These are phyloP conservation scores for Nephelium lappaceum DNA, from an alignment of 345 rosid genomes.

Conservation along the genomic window DNA sequence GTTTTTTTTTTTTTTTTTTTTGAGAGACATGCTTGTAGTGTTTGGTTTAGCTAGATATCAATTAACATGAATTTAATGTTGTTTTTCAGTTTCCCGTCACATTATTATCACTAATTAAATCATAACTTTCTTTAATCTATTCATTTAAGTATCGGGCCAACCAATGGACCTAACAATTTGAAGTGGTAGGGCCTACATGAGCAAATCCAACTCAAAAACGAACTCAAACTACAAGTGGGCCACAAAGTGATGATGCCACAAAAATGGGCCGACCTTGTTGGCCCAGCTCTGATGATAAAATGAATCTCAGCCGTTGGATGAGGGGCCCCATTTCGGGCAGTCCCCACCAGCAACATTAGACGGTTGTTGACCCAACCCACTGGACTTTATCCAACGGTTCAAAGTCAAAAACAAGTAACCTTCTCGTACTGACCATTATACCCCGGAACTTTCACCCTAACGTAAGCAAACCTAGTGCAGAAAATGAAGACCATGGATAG, in stretches of 20 bases:
- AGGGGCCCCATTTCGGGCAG: neutral
- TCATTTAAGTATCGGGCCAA: no score
- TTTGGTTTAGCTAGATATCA: no score
- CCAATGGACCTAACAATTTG: no score
- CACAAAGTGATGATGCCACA: neutral
- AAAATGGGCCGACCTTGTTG: neutral
- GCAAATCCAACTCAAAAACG: neutral
- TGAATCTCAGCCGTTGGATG: slow-evolving; percentile 7
- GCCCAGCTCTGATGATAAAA: neutral
- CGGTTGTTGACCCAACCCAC: slow-evolving; percentile 32
- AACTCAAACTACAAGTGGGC: neutral
- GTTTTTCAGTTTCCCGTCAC: no score
- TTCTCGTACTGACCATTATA: neutral
- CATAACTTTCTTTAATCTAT: no score
- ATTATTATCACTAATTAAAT: no score
- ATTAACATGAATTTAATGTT: no score
- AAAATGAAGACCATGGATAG: neutral
- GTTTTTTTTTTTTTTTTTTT: no score
- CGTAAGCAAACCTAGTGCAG: neutral
- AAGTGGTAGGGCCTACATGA: neutral
- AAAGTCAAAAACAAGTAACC: neutral
- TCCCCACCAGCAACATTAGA: slow-evolving; percentile 13
- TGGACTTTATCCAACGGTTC: slow-evolving; percentile 23
- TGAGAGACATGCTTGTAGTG: no score
- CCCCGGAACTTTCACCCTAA: neutral